Evolutionary conservation across 768 basidiomycete species (phyloP).

Genomic region (Gloeophyllum trabeum): DNA sequence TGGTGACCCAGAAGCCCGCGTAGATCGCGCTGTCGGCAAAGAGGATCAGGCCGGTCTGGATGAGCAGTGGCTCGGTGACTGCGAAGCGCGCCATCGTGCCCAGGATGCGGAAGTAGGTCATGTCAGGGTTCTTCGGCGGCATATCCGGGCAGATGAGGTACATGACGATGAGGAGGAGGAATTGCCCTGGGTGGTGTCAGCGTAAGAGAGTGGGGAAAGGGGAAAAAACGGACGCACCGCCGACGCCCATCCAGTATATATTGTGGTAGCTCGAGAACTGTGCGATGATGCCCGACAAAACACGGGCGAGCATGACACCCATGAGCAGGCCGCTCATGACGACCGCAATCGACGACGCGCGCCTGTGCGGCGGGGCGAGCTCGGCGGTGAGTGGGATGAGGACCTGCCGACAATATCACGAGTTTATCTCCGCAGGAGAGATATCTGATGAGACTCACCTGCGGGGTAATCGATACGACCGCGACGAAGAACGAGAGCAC

Average conservation of each 20-base stretch:
- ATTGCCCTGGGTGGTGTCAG: too few species aligned
- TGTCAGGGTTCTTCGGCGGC: constrained; percentile 55
- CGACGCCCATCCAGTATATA: constrained; percentile 71
- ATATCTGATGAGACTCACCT: too few species aligned
- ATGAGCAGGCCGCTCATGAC: constrained; percentile 55
- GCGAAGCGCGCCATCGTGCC: constrained; percentile 70
- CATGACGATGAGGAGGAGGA: constrained; percentile 39
- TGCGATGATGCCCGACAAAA: constrained; percentile 65
- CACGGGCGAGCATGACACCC: constrained; percentile 65
- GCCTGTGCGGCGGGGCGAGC: constrained; percentile 61
- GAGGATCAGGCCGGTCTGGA: constrained; percentile 57
- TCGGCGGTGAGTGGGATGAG: constrained; percentile 71
- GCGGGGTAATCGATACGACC: constrained; percentile 54
- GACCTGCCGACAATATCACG: constrained; percentile 69
- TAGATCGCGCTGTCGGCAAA: constrained; percentile 49
- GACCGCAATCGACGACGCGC: constrained; percentile 68
- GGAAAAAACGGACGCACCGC: too few species aligned
- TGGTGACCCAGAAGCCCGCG: constrained; percentile 34
- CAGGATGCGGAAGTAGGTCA: constrained; percentile 60
- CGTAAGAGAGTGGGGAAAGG: too few species aligned
- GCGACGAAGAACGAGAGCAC: constrained; percentile 63
- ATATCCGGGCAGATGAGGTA: constrained; percentile 75
- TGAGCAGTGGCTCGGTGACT: constrained; percentile 66
- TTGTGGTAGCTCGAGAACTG: constrained; percentile 63
- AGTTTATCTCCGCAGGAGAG: too few species aligned